Base-by-base conservation (phyloP, 352 stramenopile genomes). In the Elongisporangium prolatum region DNA sequence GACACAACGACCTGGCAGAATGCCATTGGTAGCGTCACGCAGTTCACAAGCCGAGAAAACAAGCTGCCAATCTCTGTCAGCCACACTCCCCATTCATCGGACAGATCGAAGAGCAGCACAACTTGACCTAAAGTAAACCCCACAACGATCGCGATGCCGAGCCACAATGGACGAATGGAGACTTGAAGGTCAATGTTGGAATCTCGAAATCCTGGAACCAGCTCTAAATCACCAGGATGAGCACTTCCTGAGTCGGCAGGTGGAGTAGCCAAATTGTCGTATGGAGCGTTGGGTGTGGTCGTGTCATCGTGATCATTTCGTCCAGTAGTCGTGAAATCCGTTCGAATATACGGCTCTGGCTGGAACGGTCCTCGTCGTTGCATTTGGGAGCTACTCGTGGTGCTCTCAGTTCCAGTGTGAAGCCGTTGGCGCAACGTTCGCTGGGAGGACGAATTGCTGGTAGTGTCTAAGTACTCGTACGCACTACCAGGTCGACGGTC, bases 1-100 rank as follows among this genome's bases (percentile, higher is more conserved):
- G 65, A 74, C 22, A 80, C 75, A 53, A 91, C 60, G 9, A 86
- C 76, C 34, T 89, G 76, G 56, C 70, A 87, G 22, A 88, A 83
- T 2, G 77, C 76, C 70, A 91, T 69, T 3, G 78, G 80, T 14
- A 91, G 62, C 24, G 71, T 73, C 25, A 80, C 52, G 50, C 78
- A 89, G 58, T 82, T 74, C 8, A 84, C 68, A 28, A 81, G 61
- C 34, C 78, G 74, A 13, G 80, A 66, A 69, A 88, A 91, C n/a
- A 91, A 59, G 0, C 58, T 61, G 21, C 78, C 76, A 21, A 85
- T 54, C 6, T 74, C 54, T n/a, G 74, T 71, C 55, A 91, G 59
- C 80, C 80, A 91, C 57, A 77, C 84, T 0, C 69, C 73, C 34
- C 34, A 44, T 1, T 44, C 10, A 17, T 13, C 28, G 13, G 65